These are phyloP conservation scores for Abortiporus biennis DNA, from an alignment of 1,284 basidiomycete genomes.

Conservation along the genomic window DNA sequence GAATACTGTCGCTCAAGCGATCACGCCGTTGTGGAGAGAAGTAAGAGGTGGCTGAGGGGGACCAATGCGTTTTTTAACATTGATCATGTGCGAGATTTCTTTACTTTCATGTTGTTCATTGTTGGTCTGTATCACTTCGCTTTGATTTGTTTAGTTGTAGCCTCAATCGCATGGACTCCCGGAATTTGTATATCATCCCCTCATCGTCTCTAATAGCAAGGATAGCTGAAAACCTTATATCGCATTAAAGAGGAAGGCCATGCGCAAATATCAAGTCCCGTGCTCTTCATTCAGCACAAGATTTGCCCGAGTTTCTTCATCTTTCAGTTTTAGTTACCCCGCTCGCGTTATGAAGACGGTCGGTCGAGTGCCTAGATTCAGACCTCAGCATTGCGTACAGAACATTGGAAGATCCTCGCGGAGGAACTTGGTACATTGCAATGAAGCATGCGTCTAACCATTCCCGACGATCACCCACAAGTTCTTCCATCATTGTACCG, in stretches of 20 bases:
- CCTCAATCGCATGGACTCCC: neutral
- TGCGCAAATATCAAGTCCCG: too few species aligned
- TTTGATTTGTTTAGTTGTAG: neutral
- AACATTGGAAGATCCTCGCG: too few species aligned
- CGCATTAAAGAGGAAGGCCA: neutral
- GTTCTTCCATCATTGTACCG: conserved; percentile 2
- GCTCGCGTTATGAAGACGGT: too few species aligned
- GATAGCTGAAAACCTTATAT: neutral
- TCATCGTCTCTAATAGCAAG: too few species aligned
- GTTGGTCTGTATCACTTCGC: neutral
- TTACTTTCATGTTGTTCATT: neutral
- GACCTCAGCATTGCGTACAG: too few species aligned
- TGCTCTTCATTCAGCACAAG: too few species aligned
- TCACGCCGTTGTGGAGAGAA: conserved; percentile 53
- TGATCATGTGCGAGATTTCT: neutral
- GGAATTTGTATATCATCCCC: neutral
- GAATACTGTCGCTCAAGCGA: conserved; percentile 54
- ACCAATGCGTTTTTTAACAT: neutral
- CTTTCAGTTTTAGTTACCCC: too few species aligned
- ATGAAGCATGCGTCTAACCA: too few species aligned
- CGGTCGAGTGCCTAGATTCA: too few species aligned
- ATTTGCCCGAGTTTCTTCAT: too few species aligned
- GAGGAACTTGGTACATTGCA: too few species aligned
- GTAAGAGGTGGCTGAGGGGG: conserved; percentile 14
- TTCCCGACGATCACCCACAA: conserved; percentile 3